Percentiles rank a stretch among this genome's conserved stretches.
These are phyloP conservation scores for Turritis glabra DNA, from an alignment of 345 rosid genomes.

Conservation along the genomic window DNA sequence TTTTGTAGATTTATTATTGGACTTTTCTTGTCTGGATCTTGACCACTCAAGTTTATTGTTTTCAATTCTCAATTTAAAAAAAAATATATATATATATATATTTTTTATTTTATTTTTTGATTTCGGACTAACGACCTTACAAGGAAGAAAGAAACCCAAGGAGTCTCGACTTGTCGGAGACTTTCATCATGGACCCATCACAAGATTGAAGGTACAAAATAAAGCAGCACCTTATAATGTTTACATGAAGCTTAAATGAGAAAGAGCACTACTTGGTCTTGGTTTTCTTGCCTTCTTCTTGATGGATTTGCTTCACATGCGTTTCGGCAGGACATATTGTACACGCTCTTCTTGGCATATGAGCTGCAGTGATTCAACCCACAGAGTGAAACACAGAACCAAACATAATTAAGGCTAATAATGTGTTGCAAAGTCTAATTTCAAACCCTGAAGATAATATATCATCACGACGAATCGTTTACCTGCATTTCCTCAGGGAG, in stretches of 20 bases:
- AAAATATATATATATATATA: too few species aligned
- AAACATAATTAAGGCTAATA: background rate
- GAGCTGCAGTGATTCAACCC: slow-evolving; percentile 46
- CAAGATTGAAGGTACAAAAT: slow-evolving; percentile 13
- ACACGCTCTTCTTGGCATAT: slow-evolving; percentile 81
- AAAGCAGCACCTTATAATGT: slow-evolving; percentile 1
- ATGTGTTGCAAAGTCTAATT: background rate
- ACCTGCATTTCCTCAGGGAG: slow-evolving; percentile 91
- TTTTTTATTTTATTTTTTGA: too few species aligned
- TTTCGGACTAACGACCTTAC: background rate
- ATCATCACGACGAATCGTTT: background rate
- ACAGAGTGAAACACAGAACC: background rate
- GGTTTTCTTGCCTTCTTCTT: background rate
- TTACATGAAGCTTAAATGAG: slow-evolving; percentile 20
- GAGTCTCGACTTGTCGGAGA: background rate
- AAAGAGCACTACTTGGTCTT: background rate
- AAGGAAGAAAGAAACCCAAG: background rate
- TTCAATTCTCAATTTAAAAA: background rate
- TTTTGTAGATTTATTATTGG: too few species aligned
- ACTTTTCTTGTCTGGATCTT: too few species aligned
- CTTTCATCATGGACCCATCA: slow-evolving; percentile 19
- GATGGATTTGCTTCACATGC: slow-evolving; percentile 38
- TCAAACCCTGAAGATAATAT: background rate
- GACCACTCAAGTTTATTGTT: background rate
- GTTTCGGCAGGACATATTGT: slow-evolving; percentile 77